phyloP scores from a whole-genome alignment of 2,329 filamentous ascomycete species.

The Verticillium albo-atrum region DNA sequence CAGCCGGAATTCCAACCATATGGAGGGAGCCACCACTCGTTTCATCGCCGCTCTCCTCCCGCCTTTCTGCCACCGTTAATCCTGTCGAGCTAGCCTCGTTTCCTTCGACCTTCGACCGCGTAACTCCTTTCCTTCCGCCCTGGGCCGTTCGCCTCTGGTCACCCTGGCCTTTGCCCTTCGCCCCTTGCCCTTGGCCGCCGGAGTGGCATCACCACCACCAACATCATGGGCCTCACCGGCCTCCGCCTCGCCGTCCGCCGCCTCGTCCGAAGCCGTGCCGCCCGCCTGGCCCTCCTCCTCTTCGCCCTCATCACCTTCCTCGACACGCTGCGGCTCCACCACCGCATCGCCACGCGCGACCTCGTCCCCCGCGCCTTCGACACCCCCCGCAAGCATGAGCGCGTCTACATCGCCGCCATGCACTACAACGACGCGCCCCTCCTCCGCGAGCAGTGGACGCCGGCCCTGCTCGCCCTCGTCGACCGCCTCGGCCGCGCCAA shows the following conservation, averaged over 20 bases:
- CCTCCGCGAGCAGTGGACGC: slow-evolving; percentile 58
- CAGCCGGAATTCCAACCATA: too few relatives aligned
- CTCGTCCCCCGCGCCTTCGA: slow-evolving; percentile 4
- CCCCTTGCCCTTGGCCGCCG: too few relatives aligned
- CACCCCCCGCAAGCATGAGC: slow-evolving; percentile 22
- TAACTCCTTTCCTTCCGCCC: too few relatives aligned
- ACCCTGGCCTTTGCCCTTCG: too few relatives aligned
- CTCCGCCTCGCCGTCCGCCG: slow-evolving; percentile 22
- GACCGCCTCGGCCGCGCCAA: slow-evolving; percentile 56
- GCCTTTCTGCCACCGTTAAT: too few relatives aligned
- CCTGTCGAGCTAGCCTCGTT: too few relatives aligned
- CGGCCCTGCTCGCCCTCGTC: slow-evolving; percentile 53
- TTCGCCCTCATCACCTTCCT: slow-evolving; percentile 31
- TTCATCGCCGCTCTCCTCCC: too few relatives aligned
- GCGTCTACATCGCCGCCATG: slow-evolving; percentile 64
- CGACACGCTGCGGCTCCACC: slow-evolving; percentile 30
- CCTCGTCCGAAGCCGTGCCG: slow-evolving; percentile 27
- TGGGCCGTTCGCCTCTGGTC: too few relatives aligned
- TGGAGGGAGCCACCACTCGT: too few relatives aligned
- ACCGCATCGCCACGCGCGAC: slow-evolving; percentile 3
- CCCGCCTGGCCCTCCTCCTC: slow-evolving; percentile 27
- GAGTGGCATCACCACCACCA: not conserved
- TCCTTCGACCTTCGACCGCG: too few relatives aligned
- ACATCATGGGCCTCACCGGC: not conserved
- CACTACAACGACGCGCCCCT: slow-evolving; percentile 64